A percentile compares a stretch with the other conserved stretches of the same genome.
Conservation (phyloP, 768 basidiomycete species). For the Pleurotus cornucopiae region DNA sequence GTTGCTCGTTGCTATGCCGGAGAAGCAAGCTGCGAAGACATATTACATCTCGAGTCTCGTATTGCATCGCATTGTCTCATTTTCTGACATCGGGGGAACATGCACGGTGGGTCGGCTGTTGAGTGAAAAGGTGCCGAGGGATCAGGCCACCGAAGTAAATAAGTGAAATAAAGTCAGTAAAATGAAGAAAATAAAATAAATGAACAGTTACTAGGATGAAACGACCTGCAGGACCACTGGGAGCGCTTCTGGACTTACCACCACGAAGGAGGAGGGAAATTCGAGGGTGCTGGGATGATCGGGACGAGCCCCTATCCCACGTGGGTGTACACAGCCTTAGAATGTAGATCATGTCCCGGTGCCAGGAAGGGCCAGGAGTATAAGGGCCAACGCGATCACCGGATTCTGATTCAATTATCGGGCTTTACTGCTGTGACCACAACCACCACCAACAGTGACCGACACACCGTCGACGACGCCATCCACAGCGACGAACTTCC, state of each 20-base stretch:
- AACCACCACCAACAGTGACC: not conserved
- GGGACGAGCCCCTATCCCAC: constrained; percentile 3
- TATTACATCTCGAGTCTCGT: no score
- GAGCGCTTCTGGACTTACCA: not conserved
- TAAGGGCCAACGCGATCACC: constrained; percentile 3
- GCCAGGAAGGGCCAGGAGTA: not conserved
- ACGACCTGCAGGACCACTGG: not conserved
- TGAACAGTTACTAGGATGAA: not conserved
- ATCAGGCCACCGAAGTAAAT: not conserved
- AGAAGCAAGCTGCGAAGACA: no score
- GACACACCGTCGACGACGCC: constrained; percentile 15
- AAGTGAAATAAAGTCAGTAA: not conserved
- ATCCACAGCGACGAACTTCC: constrained; percentile 15
- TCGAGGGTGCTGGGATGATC: not conserved
- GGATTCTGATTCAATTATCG: not conserved
- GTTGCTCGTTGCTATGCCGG: no score
- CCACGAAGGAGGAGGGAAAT: not conserved
- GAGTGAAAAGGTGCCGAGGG: not conserved
- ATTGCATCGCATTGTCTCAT: not conserved
- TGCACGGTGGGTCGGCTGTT: not conserved
- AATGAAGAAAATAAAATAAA: not conserved
- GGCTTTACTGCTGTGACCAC: not conserved
- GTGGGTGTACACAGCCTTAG: constrained; percentile 3
- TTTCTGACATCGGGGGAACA: constrained; percentile 2
- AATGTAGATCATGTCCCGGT: not conserved